A percentile compares a stretch with the other conserved stretches of the same genome.
These are phyloP conservation scores for Neophaeococcomyces mojaviensis DNA, from an alignment of 2,329 filamentous ascomycete genomes.

Conservation along the genomic window DNA sequence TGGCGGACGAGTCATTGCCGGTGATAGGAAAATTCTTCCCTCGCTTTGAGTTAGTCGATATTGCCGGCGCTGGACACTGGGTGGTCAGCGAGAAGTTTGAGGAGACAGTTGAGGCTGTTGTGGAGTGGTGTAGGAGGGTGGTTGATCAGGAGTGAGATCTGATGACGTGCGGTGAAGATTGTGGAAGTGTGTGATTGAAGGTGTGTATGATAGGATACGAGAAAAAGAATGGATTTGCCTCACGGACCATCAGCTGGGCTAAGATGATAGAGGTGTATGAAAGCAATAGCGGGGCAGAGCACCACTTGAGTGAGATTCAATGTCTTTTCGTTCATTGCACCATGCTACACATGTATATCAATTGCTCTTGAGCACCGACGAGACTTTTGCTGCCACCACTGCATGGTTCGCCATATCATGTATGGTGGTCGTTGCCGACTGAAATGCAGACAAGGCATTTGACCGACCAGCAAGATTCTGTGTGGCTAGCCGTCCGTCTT, in stretches of 20 bases:
- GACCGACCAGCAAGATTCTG: too few species aligned
- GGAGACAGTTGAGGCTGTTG: constrained; percentile 33
- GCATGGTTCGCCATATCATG: too few species aligned
- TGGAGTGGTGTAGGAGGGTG: constrained; percentile 17
- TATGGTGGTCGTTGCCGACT: too few species aligned
- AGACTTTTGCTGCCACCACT: not conserved
- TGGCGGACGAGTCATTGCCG: constrained; percentile 33
- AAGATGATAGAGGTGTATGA: too few species aligned
- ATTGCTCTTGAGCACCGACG: not conserved
- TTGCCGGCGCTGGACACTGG: constrained; percentile 36
- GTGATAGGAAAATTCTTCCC: constrained; percentile 37
- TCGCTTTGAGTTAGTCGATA: constrained; percentile 32
- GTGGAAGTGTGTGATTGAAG: too few species aligned
- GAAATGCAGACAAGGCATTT: too few species aligned
- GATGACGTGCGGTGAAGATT: too few species aligned
- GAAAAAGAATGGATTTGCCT: too few species aligned
- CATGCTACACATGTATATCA: constrained; percentile 1
- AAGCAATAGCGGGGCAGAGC: too few species aligned
- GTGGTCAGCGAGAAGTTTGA: constrained; percentile 39
- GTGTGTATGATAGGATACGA: too few species aligned
- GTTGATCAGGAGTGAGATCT: constrained; percentile 14
- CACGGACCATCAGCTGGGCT: too few species aligned
- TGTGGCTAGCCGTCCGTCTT: too few species aligned
- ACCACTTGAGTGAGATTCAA: not conserved
- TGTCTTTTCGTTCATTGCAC: not conserved